A percentile compares a stretch with the other conserved stretches of the same genome.
These are phyloP conservation scores for Ophiocordyceps polyrhachis-furcata DNA, from an alignment of 2,329 filamentous ascomycete genomes.

Conservation along the genomic window DNA sequence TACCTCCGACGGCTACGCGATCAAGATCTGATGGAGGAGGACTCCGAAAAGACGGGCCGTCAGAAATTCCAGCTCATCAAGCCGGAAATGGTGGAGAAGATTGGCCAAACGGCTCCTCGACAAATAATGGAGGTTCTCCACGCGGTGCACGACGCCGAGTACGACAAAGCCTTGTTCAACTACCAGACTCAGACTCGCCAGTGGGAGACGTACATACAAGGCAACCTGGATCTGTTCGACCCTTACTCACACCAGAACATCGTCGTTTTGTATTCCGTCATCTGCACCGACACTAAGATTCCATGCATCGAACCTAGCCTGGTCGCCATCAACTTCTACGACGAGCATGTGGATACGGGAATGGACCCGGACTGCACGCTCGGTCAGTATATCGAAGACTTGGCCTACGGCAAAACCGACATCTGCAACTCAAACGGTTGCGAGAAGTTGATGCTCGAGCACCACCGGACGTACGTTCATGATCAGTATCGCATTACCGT, in stretches of 20 bases:
- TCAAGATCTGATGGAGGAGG: slow-evolving; percentile 44
- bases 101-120: slow-evolving; percentile 59
- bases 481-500: slow-evolving; percentile 87
- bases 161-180: slow-evolving; percentile 83
- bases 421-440: slow-evolving; percentile 71
- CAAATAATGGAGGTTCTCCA: slow-evolving; percentile 88
- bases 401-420: slow-evolving; percentile 60
- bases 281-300: slow-evolving; percentile 84
- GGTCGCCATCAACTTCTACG: slow-evolving; percentile 84
- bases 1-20: slow-evolving; percentile 72
- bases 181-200: slow-evolving; percentile 89
- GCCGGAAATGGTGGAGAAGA: slow-evolving; percentile 84
- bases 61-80: slow-evolving; percentile 79
- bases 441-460: slow-evolving; percentile 73
- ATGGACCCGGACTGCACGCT: slow-evolving; percentile 78
- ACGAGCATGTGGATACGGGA: slow-evolving; percentile 57
- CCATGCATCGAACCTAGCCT: slow-evolving; percentile 82
- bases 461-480: slow-evolving; percentile 93
- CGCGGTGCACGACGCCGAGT: slow-evolving; percentile 90
- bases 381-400: slow-evolving; percentile 85
- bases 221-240: slow-evolving; percentile 77
- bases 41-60: slow-evolving; percentile 42
- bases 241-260: slow-evolving; percentile 95
- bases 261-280: slow-evolving; percentile 79
- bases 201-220: slow-evolving; percentile 89